Percentiles rank a stretch among this genome's conserved stretches.
phyloP scores from a whole-genome alignment of 495 filamentous ascomycete genomes.

The Penicillium malachiteum region DNA sequence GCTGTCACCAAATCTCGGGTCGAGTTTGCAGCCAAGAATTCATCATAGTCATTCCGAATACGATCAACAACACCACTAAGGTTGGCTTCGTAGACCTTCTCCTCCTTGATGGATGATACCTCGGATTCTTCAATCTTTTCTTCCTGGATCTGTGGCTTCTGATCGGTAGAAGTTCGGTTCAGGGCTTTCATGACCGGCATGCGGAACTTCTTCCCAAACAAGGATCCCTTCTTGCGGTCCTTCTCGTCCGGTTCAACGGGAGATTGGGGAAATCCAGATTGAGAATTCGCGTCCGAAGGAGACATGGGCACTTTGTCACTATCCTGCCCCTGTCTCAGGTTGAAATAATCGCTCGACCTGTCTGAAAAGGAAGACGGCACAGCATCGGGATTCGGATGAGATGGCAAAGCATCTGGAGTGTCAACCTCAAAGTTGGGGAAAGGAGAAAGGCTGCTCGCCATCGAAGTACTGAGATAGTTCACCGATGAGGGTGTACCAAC shows the following conservation, averaged over 20 bases:
- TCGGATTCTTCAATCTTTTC: conserved; percentile 84
- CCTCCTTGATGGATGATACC: conserved; percentile 58
- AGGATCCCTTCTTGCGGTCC: conserved; percentile 65
- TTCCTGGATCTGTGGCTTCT: conserved; percentile 71
- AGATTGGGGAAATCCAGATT: conserved; percentile 50
- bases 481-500: conserved; percentile 23
- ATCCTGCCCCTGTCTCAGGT: conserved; percentile 33
- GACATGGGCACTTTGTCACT: conserved; percentile 41
- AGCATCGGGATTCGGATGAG: conserved; percentile 40
- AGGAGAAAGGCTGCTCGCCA: conserved; percentile 23
- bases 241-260: conserved; percentile 70
- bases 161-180: conserved; percentile 69
- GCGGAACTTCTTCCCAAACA: conserved; percentile 85
- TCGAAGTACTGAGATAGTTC: conserved; percentile 27
- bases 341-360: conserved; percentile 66
- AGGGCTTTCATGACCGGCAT: conserved; percentile 77
- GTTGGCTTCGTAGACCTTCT: conserved; percentile 80
- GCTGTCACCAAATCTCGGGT: conserved; percentile 56
- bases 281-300: conserved; percentile 48
- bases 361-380: conserved; percentile 49
- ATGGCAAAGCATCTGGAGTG: conserved; percentile 16
- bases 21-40: conserved; percentile 58
- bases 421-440: conserved; percentile 25
- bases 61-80: conserved; percentile 77
- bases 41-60: conserved; percentile 75